A percentile compares a stretch with the other conserved stretches of the same genome.
Evolutionary conservation across 371 early-diverging fungal species (phyloP).

Genomic region (Thermomucor indicae-seudaticae): DNA sequence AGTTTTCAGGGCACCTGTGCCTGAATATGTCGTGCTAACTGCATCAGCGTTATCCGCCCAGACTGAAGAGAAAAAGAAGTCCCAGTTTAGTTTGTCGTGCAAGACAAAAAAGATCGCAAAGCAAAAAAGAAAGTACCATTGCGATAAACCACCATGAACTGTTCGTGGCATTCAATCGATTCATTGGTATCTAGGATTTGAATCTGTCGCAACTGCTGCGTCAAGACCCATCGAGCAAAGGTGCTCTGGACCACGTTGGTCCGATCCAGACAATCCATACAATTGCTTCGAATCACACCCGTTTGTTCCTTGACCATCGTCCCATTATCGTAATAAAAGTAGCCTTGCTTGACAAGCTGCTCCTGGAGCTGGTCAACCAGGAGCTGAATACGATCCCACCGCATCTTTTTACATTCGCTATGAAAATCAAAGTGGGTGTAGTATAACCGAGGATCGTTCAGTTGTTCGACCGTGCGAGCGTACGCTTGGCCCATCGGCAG

Average conservation of each 20-base stretch:
- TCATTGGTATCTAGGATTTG: conserved; percentile 61
- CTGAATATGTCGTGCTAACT: conserved; percentile 92
- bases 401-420: conserved; percentile 89
- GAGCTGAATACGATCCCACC: conserved; percentile 77
- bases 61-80: conserved; percentile 36
- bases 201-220: conserved; percentile 59
- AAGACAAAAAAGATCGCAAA: background rate
- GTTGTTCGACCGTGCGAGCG: conserved; percentile 54
- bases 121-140: conserved; percentile 36
- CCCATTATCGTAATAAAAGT: conserved; percentile 13
- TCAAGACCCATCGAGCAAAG: conserved; percentile 70
- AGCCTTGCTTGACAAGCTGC: conserved; percentile 63
- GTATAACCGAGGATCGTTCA: conserved; percentile 58
- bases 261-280: conserved; percentile 99
- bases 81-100: background rate
- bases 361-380: conserved; percentile 67
- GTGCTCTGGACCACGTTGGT: conserved; percentile 98
- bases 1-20: conserved; percentile 98
- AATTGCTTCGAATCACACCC: conserved; percentile 95
- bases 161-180: conserved; percentile 48
- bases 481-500: conserved; percentile 78
- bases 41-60: conserved; percentile 99
- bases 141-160: conserved; percentile 36
- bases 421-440: conserved; percentile 97
- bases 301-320: conserved; percentile 51